These are phyloP conservation scores for Basidiobolus meristosporus DNA, from an alignment of 371 early-diverging fungal species.

Conservation along the genomic window DNA sequence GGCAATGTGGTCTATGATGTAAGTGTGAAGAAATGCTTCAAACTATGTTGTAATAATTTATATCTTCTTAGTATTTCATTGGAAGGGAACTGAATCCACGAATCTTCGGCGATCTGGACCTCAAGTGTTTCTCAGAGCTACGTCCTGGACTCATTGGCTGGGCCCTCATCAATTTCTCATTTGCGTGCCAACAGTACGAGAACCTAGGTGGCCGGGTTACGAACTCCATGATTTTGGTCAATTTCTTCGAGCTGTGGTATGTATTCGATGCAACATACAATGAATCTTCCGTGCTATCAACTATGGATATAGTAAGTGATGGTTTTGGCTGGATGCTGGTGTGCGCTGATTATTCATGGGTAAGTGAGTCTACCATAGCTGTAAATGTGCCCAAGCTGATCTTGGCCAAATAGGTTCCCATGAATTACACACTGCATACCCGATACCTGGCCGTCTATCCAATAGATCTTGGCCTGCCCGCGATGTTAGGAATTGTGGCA, in stretches of 20 bases:
- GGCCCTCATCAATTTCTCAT: conserved; percentile 50
- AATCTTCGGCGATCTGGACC: conserved; percentile 54
- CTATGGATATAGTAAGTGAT: conserved; percentile 86
- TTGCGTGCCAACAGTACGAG: conserved; percentile 58
- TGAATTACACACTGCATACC: conserved; percentile 74
- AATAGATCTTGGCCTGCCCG: conserved; percentile 5
- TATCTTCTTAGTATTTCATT: too few species aligned
- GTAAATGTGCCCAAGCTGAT: too few species aligned
- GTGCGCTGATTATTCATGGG: conserved; percentile 73
- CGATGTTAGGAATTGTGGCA: conserved; percentile 5
- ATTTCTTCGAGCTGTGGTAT: conserved; percentile 62
- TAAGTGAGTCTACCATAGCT: too few species aligned
- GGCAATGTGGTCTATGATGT: conserved; percentile 76
- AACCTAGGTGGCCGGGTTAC: conserved; percentile 37
- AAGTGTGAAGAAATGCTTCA: too few species aligned
- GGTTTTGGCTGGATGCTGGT: conserved; percentile 90
- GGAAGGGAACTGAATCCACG: conserved; percentile 82
- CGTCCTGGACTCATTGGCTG: conserved; percentile 77
- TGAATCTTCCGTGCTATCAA: conserved; percentile 69
- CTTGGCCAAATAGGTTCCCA: too few species aligned
- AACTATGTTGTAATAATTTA: too few species aligned
- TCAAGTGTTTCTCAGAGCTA: conserved; percentile 84
- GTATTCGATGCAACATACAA: conserved; percentile 66
- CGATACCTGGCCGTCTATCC: conserved; percentile 64
- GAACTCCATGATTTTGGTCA: conserved; percentile 55